Evolutionary conservation across 2,329 filamentous ascomycete species (phyloP).

Genomic region (Pseudocercospora fijiensis): DNA sequence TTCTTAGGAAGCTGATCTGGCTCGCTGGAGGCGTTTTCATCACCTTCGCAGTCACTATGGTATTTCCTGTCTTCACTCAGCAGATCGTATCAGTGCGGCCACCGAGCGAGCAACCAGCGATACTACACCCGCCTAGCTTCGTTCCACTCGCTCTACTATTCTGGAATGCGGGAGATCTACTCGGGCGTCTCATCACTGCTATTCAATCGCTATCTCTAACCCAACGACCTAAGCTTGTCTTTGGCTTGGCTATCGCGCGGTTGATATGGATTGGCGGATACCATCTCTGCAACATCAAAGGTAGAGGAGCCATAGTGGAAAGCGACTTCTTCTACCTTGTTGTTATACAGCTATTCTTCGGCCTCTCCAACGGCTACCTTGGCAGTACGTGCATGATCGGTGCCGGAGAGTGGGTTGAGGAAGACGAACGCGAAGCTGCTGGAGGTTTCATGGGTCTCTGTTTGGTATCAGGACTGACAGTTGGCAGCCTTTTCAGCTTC

Average conservation of each 20-base stretch:
- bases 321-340: conserved; percentile 89
- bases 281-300: conserved; percentile 81
- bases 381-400: conserved; percentile 91
- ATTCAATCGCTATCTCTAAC: conserved; percentile 57
- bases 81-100: conserved; percentile 47
- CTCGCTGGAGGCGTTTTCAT: conserved; percentile 73
- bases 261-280: conserved; percentile 79
- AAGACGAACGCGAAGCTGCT: conserved; percentile 79
- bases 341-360: conserved; percentile 79
- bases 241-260: conserved; percentile 65
- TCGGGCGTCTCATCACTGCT: conserved; percentile 69
- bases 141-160: conserved; percentile 87
- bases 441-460: conserved; percentile 93
- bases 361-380: conserved; percentile 82
- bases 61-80: conserved; percentile 86
- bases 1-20: conserved; percentile 78
- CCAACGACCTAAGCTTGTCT: conserved; percentile 64
- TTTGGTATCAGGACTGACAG: conserved; percentile 78
- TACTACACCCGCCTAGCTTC: conserved; percentile 74
- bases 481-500: conserved; percentile 89
- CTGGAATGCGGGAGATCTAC: conserved; percentile 88
- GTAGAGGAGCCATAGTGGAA: conserved; percentile 67
- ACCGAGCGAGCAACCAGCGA: conserved; percentile 48
- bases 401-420: conserved; percentile 74
- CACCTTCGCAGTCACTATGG: conserved; percentile 84